Conservation (phyloP, 345 rosid species). For the Hypericum androsaemum region DNA sequence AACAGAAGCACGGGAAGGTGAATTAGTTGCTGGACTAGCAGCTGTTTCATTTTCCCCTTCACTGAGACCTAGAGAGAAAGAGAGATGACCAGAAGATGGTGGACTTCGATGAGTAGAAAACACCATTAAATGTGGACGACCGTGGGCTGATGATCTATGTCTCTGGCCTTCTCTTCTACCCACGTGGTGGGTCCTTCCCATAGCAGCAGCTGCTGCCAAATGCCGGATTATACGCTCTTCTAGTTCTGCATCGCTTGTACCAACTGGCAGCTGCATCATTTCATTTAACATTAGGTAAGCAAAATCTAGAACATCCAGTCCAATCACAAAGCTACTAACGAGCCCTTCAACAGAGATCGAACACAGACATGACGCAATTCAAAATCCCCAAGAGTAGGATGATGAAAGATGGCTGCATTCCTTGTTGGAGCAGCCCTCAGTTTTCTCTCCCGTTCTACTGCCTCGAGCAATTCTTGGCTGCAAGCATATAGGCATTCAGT, state of each 20-base stretch:
- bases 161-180: slow-evolving; percentile 22
- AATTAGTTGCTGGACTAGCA: slow-evolving; percentile 6
- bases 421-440: slow-evolving; percentile 15
- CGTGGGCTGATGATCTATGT: slow-evolving; percentile 15
- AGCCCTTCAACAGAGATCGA: neutral
- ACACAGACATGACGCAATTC: slow-evolving; percentile 24
- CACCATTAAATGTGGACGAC: slow-evolving; percentile 25
- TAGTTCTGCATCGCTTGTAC: slow-evolving; percentile 20
- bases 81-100: slow-evolving; percentile 22
- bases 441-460: slow-evolving; percentile 26
- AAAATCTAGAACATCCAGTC: no score
- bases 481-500: neutral
- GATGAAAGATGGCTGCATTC: slow-evolving; percentile 20
- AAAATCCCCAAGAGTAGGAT: slow-evolving; percentile 22
- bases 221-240: slow-evolving; percentile 33
- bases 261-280: slow-evolving; percentile 18
- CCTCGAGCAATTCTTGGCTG: slow-evolving; percentile 29
- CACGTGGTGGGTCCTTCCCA: slow-evolving; percentile 21
- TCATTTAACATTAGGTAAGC: neutral
- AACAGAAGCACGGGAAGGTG: slow-evolving; percentile 11
- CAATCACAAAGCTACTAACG: neutral
- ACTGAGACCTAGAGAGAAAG: slow-evolving; percentile 22
- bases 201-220: slow-evolving; percentile 40
- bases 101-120: slow-evolving; percentile 21
- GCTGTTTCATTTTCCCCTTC: slow-evolving; percentile 32